Percentiles rank a stretch among this genome's conserved stretches.
phyloP scores from a whole-genome alignment of 1,139 yeast genomes.

The Saccharomyces hybrid region DNA sequence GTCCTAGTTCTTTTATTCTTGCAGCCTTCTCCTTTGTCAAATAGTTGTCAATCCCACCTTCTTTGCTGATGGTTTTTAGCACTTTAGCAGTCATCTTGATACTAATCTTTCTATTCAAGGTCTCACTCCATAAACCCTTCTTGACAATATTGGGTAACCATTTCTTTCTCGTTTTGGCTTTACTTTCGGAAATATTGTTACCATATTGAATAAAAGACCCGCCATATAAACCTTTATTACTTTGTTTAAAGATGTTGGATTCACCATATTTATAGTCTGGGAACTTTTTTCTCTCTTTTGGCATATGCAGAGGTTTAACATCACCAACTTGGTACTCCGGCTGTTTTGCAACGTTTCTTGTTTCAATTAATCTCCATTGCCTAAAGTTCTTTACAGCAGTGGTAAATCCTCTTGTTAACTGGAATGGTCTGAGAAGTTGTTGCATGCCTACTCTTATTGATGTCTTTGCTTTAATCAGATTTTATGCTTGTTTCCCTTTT shows the following conservation, averaged over 20 bases:
- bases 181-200: constrained; percentile 68
- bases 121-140: constrained; percentile 77
- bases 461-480: neutral
- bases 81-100: constrained; percentile 74
- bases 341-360: constrained; percentile 33
- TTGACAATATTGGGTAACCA: constrained; percentile 78
- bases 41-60: constrained; percentile 90
- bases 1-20: constrained; percentile 84
- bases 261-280: constrained; percentile 85
- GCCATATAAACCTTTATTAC: constrained; percentile 83
- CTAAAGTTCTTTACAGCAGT: constrained; percentile 18
- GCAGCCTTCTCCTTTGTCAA: constrained; percentile 80
- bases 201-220: constrained; percentile 78
- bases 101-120: constrained; percentile 47
- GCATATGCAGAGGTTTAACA: constrained; percentile 40
- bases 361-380: constrained; percentile 36
- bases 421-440: neutral
- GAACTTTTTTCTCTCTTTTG: constrained; percentile 40
- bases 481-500: neutral
- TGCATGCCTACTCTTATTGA: neutral
- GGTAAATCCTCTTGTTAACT: constrained; percentile 6
- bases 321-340: constrained; percentile 40
- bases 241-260: constrained; percentile 67
- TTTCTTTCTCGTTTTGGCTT: constrained; percentile 64
- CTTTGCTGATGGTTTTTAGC: constrained; percentile 75